Conservation (phyloP, 495 filamentous ascomycete species). For the Neurospora hispaniola region DNA sequence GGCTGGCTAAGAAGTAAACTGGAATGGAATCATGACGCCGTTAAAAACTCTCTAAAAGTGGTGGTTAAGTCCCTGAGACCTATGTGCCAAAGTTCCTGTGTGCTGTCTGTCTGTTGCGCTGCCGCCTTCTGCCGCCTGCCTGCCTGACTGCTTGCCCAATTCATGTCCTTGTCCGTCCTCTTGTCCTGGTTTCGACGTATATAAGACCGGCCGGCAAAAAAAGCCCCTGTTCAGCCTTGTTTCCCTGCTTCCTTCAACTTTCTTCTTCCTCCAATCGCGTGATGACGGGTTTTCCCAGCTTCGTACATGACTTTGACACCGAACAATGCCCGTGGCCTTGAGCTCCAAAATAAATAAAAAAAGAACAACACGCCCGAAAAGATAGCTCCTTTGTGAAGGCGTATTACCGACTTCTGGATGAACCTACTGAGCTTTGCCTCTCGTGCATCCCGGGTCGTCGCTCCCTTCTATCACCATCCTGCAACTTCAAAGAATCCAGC, state of each 20-base stretch:
- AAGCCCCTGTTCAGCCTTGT: background rate
- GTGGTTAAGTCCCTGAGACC: background rate
- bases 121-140: background rate
- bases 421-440: conserved; percentile 40
- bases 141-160: background rate
- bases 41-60: conserved; percentile 1
- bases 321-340: background rate
- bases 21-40: background rate
- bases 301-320: background rate
- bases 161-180: background rate
- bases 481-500: conserved; percentile 72
- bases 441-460: conserved; percentile 36
- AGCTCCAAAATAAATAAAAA: background rate
- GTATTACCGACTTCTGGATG: conserved; percentile 29
- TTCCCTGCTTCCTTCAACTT: background rate
- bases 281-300: background rate
- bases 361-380: background rate
- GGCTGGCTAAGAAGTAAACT: background rate
- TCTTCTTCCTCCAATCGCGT: background rate
- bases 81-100: background rate
- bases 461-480: conserved; percentile 47
- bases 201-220: background rate
- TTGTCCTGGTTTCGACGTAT: background rate
- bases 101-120: background rate
- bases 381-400: background rate